A percentile compares a stretch with the other conserved stretches of the same genome.
Conservation (phyloP, 2,329 filamentous ascomycete species). For the Ophiostoma sp. region DNA sequence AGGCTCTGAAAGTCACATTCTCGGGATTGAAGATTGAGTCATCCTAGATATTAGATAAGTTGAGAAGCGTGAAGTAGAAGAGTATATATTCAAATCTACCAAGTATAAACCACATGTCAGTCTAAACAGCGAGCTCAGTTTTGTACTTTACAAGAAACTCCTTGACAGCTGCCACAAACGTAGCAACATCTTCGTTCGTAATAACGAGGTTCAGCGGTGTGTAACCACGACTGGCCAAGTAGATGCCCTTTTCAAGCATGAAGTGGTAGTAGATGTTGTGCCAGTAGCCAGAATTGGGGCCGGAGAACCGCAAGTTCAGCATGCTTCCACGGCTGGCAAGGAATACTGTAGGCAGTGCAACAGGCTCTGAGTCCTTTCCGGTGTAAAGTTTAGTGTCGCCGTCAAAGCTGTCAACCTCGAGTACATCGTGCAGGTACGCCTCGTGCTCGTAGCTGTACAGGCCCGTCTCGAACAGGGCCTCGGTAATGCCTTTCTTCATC, state of each 20-base stretch:
- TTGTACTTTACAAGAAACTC: slow-evolving; percentile 21
- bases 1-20: slow-evolving; percentile 20
- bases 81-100: background rate
- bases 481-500: slow-evolving; percentile 27
- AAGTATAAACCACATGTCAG: background rate
- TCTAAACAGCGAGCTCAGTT: slow-evolving; percentile 5
- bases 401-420: slow-evolving; percentile 25
- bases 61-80: too few relatives aligned
- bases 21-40: slow-evolving; percentile 21
- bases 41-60: background rate
- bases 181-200: slow-evolving; percentile 27
- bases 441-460: slow-evolving; percentile 30
- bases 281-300: slow-evolving; percentile 30
- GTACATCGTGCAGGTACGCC: slow-evolving; percentile 8
- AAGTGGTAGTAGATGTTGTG: slow-evolving; percentile 30
- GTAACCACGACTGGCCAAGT: slow-evolving; percentile 29
- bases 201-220: slow-evolving; percentile 29
- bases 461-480: slow-evolving; percentile 33
- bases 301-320: slow-evolving; percentile 36
- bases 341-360: slow-evolving; percentile 20
- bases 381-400: slow-evolving; percentile 17
- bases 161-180: slow-evolving; percentile 26
- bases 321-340: slow-evolving; percentile 33
- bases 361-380: slow-evolving; percentile 14
- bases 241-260: slow-evolving; percentile 30